Conservation (phyloP, 148 eudicot species). For the Dianthus caryophyllus region DNA sequence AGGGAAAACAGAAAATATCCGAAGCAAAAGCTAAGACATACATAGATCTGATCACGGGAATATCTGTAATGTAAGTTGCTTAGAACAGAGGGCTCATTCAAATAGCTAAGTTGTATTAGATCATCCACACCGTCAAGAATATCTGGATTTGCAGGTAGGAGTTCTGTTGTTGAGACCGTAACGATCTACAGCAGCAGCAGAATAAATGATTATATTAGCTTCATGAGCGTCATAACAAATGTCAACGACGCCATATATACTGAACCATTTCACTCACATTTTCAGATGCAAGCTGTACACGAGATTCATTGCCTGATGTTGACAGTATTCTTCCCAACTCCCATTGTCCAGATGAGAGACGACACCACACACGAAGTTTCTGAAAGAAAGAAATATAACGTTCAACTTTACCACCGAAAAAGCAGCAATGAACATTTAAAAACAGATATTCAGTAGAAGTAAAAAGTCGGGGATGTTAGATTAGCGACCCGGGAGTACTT, state of each 20-base stretch:
- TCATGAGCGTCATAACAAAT: no score
- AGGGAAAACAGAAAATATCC: background rate
- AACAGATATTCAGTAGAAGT: no score
- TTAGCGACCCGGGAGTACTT: no score
- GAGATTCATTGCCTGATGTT: conserved; percentile 56
- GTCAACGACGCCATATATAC: conserved; percentile 1
- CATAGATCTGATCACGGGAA: conserved; percentile 68
- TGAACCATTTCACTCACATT: conserved; percentile 47
- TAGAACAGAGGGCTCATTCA: conserved; percentile 94
- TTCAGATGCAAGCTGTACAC: conserved; percentile 52
- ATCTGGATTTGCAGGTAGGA: conserved; percentile 90
- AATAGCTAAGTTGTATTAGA: conserved; percentile 82
- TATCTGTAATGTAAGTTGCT: conserved; percentile 78
- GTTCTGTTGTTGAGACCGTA: conserved; percentile 50
- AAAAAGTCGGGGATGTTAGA: no score
- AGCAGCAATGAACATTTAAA: background rate
- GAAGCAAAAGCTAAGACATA: conserved; percentile 24
- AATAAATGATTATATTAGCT: conserved; percentile 8
- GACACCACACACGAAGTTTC: conserved; percentile 93
- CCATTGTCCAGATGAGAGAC: conserved; percentile 59
- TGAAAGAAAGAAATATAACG: conserved; percentile 31
- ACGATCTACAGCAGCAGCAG: conserved; percentile 42
- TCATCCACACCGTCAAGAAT: conserved; percentile 87
- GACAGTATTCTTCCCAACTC: conserved; percentile 68
- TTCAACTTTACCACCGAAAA: conserved; percentile 14